Evolutionary conservation across 228 moss, liverwort and hornwort species (phyloP), one percentile per base, ranked within the genome.

Genomic region (Sphagnum magellanicum): DNA sequence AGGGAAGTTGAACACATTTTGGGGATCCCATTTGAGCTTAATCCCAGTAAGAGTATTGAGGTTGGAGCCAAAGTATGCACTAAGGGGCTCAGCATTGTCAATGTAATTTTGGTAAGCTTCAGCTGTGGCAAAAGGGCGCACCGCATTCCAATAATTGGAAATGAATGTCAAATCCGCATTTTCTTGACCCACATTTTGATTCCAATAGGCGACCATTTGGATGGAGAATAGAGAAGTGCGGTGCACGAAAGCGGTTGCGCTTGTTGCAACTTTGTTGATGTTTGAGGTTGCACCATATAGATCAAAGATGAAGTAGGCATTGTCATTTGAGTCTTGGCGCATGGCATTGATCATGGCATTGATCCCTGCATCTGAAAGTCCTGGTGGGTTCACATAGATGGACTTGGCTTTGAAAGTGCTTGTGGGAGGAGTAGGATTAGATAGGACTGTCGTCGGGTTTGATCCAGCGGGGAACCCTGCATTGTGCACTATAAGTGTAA

Each of bases 101-200:
- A 92, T 90, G 4, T 92, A 92, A 48, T 92, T 90, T 15, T 92
- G 92, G 4, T 92, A 92, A 0, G 88, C 81, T 6, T 73, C 46
- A 0, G 65, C 74, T 0, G 81, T 73, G 0, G 88, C 76, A 4
- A 66, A 90, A 0, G 75, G 73, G 4, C 71, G 74, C 64, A 92
- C 86, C 0, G 8, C 67, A 7, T 66, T 90, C 82, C 86, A 92
- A 52, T 71, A 78, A 3, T 50, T 76, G 0, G 48, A 65, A 0
- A 92, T 68, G 57, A 81, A 92, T 4, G 11, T 73, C 0, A 79
- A 80, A 0, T 71, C 73, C 0, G 51, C 64, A 0, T 17, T 8
- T 0, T 73, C 80, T 0, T 70, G 48, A 6, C 71, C 78, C 0
- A 83, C 47, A 14, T 77, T 77, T 5, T 61, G 32, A 68, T 63